Evolutionary conservation across 768 basidiomycete genomes (phyloP).

Genomic region (Leccinum subgranulosum): DNA sequence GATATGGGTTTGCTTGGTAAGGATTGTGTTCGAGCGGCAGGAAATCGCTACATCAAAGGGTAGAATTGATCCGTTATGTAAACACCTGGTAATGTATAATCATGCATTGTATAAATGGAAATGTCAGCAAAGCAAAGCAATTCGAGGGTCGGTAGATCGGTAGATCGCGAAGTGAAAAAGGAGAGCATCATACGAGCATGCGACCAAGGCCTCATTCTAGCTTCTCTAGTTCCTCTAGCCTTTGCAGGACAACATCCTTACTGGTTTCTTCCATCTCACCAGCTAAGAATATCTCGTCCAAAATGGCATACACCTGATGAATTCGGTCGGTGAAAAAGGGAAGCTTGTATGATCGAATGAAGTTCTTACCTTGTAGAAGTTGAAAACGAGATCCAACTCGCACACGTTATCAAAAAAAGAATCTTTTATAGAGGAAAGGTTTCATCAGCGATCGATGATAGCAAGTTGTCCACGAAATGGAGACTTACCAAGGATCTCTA

Average conservation of each 20-base stretch:
- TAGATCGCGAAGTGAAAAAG: constrained; percentile 6
- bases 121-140: constrained; percentile 10
- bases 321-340: not conserved
- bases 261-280: constrained; percentile 99
- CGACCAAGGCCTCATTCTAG: constrained; percentile 55
- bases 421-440: constrained; percentile 44
- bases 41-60: not conserved
- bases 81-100: not conserved
- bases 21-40: not conserved
- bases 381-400: constrained; percentile 96
- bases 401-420: constrained; percentile 99
- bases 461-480: not conserved
- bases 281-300: constrained; percentile 97
- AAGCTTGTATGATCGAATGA: not conserved
- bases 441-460: not conserved
- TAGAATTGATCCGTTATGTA: not conserved
- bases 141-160: constrained; percentile 3
- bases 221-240: constrained; percentile 91
- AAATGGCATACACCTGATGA: constrained; percentile 87
- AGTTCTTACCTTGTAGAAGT: constrained; percentile 84
- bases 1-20: not conserved
- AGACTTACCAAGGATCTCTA: constrained; percentile 87
- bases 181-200: constrained; percentile 7
- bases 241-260: constrained; percentile 89
- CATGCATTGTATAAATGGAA: constrained; percentile 2